Evolutionary conservation across 2,329 filamentous ascomycete species (phyloP), one percentile per base, ranked within the genome.

Genomic region (Ceratocystis ficicola): DNA sequence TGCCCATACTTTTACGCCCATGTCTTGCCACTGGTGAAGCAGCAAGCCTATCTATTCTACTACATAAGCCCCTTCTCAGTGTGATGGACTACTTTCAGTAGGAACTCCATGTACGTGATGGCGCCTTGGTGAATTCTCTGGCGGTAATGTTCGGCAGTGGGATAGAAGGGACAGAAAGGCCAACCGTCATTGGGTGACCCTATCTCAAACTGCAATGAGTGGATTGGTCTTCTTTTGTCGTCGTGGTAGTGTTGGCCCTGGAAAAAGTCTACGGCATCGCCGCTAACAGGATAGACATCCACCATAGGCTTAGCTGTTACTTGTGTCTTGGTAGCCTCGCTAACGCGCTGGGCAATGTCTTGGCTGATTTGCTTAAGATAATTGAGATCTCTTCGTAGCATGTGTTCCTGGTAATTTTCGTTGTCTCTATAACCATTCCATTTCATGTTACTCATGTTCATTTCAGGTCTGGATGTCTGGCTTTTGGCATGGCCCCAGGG

Each of bases 401-500:
- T 72, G 70, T 78, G 82, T 72, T 81, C 79, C 63, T 74, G 74
- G 71, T 82, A 82, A 17, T 69, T 72, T 55, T 78, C 74, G 10
- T 79, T 71, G 36, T 81, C 82, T 17, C 82, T 78, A 60, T 77
- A 76, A 65, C 77, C 77, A 66, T 84, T 78, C 67, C 79, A 85
- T 3, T 76, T 72, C 1, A 73, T 64, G 75, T 83, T 84, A 30
- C 75, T 71, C 72, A 84, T 83, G 73, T 77, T 83, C 76, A 81
- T 79, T 62, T 69, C 69, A 0, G 77, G 70, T 59, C 76, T 75
- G 0, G 72, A 75, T 63, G 73, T 73, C 72, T 84, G 82, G 66
- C 78, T 74, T 60, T 79, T 76, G 69, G 84, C 81, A 68, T 81
- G 79, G 25, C 82, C 82, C 82, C 82, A 85, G 65, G 75, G 77